Evolutionary conservation across 108 stramenopile genomes (phyloP).

Genomic region (Cyclotella distinguenda): DNA sequence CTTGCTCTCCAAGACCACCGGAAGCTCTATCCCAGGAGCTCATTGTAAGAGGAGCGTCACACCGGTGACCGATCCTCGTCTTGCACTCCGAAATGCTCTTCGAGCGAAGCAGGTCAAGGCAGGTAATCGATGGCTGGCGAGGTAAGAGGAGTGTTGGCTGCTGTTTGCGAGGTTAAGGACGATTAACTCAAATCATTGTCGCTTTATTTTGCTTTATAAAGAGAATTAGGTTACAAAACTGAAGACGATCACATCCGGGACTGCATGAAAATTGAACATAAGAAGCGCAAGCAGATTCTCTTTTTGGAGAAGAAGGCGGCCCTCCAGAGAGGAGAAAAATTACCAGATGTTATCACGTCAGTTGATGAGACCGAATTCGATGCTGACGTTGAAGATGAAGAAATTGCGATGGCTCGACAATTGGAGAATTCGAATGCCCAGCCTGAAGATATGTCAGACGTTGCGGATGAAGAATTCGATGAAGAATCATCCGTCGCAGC

Average conservation of each 20-base stretch:
- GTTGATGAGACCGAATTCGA: slow-evolving; percentile 25
- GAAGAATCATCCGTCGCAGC: not conserved
- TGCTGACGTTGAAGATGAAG: slow-evolving; percentile 34
- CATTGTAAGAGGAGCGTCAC: not conserved
- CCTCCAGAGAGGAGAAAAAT: not conserved
- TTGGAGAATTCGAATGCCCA: slow-evolving; percentile 19
- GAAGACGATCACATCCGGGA: slow-evolving; percentile 84
- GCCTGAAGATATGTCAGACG: slow-evolving; percentile 9
- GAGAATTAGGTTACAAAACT: slow-evolving; percentile 82
- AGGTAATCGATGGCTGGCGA: slow-evolving; percentile 83
- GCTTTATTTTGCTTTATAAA: slow-evolving; percentile 11
- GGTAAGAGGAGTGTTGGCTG: slow-evolving; percentile 23
- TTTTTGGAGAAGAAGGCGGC: slow-evolving; percentile 58
- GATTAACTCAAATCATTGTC: not conserved
- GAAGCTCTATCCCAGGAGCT: not conserved
- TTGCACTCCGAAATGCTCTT: slow-evolving; percentile 53
- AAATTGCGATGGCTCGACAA: slow-evolving; percentile 11
- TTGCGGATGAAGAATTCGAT: slow-evolving; percentile 36
- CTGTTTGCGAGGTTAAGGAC: too few species aligned
- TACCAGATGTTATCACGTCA: not conserved
- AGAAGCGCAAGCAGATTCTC: slow-evolving; percentile 60
- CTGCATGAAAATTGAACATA: slow-evolving; percentile 59
- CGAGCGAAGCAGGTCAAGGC: slow-evolving; percentile 54
- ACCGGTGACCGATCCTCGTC: slow-evolving; percentile 33
- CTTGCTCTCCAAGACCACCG: slow-evolving; percentile 15